Base-by-base conservation (phyloP, 257 asterid genomes). In the Cinchona pubescens region DNA sequence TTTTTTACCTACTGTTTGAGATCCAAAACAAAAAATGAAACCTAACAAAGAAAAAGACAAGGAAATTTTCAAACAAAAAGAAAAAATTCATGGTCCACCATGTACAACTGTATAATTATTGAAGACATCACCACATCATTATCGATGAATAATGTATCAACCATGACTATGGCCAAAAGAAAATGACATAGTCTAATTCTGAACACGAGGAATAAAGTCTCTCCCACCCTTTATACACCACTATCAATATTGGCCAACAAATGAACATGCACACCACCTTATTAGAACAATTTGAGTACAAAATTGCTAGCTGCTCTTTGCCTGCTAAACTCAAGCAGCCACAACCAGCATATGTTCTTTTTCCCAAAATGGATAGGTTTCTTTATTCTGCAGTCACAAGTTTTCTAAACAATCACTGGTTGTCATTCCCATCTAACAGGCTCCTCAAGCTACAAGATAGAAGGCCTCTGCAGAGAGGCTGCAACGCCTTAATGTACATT, bases 401-500 rank as follows among this genome's bases (percentile, higher is more conserved):
- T 19, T 32, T 37, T n/a, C n/a, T n/a, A n/a, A n/a, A 63, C 46
- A 29, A 25, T 79, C 84, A 84, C n/a, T 65, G 81, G 76, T 76
- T 78, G 32, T 82, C 83, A n/a, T 71, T 77, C 49, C 90, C 84
- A 7, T 88, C 93, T 81, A 89, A 78, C 80, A 85, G 79, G 78
- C 88, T 85, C 89, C 89, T 82, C 75, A 88, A 35, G 76, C 86
- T 87, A 83, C 90, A n/a, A n/a, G n/a, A n/a, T n/a, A 82, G 79
- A 89, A 30, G 65, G 97, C 97, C 83, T 90, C 97, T 0, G 92
- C 91, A 2, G 96, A 87, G 37, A 92, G 89, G 88, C 88, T 85
- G 79, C 92, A 92, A 51, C 90, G 83, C 79, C 91, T 74, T 23
- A 86, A 71, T 67, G 81, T 87, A 65, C 83, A 84, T 8, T 80